phyloP scores from a whole-genome alignment of 768 basidiomycete genomes.

The Mycena indigotica region DNA sequence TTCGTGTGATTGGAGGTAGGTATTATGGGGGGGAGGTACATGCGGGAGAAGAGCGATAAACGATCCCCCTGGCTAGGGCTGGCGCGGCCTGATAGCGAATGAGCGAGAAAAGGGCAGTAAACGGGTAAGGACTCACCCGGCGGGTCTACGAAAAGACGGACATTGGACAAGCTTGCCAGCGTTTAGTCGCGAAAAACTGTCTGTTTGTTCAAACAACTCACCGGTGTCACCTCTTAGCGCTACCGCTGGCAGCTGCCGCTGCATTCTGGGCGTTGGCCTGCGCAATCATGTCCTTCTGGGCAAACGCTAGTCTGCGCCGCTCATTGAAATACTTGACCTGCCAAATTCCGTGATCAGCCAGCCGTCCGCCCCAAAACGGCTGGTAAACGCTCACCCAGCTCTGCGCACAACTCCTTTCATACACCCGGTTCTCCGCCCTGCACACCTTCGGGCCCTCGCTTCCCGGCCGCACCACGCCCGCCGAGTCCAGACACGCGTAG shows the following conservation, averaged over 20 bases:
- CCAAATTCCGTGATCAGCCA: constrained; percentile 5
- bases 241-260: background rate
- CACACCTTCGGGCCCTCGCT: constrained; percentile 64
- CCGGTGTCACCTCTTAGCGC: no score
- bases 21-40: background rate
- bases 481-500: constrained; percentile 79
- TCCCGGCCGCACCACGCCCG: constrained; percentile 71
- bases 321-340: constrained; percentile 97
- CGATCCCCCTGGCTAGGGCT: no score
- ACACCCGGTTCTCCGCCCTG: constrained; percentile 52
- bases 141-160: no score
- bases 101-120: background rate
- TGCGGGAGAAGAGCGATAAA: background rate
- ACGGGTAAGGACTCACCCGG: background rate
- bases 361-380: no score
- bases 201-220: no score
- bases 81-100: no score
- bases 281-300: constrained; percentile 72
- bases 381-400: constrained; percentile 94
- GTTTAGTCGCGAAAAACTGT: no score
- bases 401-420: constrained; percentile 77
- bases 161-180: no score
- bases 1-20: background rate
- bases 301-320: constrained; percentile 77
- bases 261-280: constrained; percentile 40